Conservation (phyloP, 164 flowering plant genomes). For the Nymphaea colorata region DNA sequence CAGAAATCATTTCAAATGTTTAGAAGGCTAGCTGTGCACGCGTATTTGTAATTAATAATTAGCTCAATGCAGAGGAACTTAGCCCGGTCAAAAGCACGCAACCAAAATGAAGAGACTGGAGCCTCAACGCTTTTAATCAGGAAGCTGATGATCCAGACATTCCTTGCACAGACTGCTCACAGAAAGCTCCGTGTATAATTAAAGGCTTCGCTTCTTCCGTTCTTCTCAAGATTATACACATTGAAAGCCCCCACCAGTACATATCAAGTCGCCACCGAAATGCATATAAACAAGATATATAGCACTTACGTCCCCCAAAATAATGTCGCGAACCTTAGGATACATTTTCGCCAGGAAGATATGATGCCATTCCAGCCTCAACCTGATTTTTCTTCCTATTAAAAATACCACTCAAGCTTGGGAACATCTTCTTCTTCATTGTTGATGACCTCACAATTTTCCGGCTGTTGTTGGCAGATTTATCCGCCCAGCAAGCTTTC, state of each 20-base stretch:
- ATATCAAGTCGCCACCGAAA: neutral
- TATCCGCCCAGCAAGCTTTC: conserved; percentile 10
- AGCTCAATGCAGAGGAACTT: no score
- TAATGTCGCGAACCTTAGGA: neutral
- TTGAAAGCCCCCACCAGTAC: neutral
- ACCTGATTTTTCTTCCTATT: conserved; percentile 48
- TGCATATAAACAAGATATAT: neutral
- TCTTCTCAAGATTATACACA: neutral
- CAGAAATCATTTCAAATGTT: no score
- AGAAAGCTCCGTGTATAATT: no score
- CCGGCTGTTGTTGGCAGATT: conserved; percentile 6
- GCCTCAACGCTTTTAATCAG: no score
- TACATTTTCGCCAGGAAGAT: conserved; percentile 57
- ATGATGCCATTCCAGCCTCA: conserved; percentile 54
- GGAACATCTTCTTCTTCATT: conserved; percentile 33
- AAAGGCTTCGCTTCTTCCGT: neutral
- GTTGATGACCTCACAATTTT: conserved; percentile 38
- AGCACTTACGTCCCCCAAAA: neutral
- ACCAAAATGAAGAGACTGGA: no score
- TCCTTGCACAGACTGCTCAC: no score
- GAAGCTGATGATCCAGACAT: neutral
- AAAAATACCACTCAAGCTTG: conserved; percentile 58
- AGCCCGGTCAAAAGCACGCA: no score
- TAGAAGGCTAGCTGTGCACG: no score
- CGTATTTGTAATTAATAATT: no score